Conservation (phyloP, 1,284 basidiomycete genomes). For the Veloporphyrellus conicus region DNA sequence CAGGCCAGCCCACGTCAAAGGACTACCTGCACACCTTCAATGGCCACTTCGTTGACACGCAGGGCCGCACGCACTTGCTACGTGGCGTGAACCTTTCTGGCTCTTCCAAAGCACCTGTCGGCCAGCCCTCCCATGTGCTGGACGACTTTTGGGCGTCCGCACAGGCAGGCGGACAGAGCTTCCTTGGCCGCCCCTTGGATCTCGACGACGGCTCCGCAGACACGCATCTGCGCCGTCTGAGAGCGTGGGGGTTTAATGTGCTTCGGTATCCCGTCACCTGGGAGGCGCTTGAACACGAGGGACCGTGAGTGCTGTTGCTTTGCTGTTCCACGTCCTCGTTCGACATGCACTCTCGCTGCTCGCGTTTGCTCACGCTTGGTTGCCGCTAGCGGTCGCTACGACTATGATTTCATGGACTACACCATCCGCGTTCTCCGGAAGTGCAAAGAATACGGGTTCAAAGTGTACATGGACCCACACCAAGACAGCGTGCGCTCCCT, state of each 20-base stretch:
- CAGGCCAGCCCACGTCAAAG: constrained; percentile 12
- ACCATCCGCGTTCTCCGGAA: constrained; percentile 81
- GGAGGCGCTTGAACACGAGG: constrained; percentile 91
- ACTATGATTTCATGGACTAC: constrained; percentile 91
- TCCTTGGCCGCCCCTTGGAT: constrained; percentile 75
- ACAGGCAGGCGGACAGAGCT: constrained; percentile 69
- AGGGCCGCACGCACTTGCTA: constrained; percentile 80
- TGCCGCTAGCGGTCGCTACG: constrained; percentile 74
- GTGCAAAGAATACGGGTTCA: constrained; percentile 94
- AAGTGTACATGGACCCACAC: constrained; percentile 93
- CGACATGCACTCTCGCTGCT: not conserved
- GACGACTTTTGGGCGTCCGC: constrained; percentile 89
- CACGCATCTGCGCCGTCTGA: constrained; percentile 80
- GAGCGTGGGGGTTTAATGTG: constrained; percentile 93
- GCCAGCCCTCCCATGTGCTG: constrained; percentile 61
- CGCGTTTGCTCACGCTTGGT: constrained; percentile 1
- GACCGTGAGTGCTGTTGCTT: constrained; percentile 69
- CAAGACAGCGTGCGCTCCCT: constrained; percentile 78
- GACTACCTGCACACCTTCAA: constrained; percentile 64
- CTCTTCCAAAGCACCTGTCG: constrained; percentile 78
- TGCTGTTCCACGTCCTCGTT: not conserved
- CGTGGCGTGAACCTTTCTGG: constrained; percentile 93
- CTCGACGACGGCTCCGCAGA: constrained; percentile 83
- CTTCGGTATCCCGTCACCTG: constrained; percentile 91
- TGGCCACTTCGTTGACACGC: constrained; percentile 78